Base-by-base conservation (phyloP, 768 basidiomycete species). In the Lentinus brumalis region DNA sequence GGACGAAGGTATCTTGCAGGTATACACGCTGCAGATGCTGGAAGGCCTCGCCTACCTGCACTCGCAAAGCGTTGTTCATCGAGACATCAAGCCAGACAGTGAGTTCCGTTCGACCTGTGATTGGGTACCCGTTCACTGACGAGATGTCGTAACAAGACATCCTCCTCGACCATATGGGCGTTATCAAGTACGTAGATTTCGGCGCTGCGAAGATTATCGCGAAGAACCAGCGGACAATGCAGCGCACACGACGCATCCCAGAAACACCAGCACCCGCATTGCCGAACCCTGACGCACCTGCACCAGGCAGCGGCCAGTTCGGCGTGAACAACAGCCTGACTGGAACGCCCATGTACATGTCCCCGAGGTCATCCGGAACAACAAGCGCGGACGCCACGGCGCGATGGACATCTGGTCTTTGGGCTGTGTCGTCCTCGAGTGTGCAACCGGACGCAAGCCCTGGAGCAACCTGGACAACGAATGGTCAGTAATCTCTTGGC, bases 291-390 rank as follows among this genome's bases (percentile, higher is more conserved):
- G 67, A 78, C 38, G 61, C 82, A 71, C 9, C 49, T n/a, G 66
- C 78, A 26, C 60, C 71, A 15, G 66, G 72, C 14, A 73, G 68
- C 46, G 75, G 78, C 5, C 71, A 81, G 29, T 51, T 41, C 29
- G 63, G 63, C 26, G 53, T 88, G 75, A 87, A 88, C 71, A 95
- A 94, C 75, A 92, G 91, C 66, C 77, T 99, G 38, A 97, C 96
- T 1, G 96, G 95, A 16, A 99, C 97, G 12, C 97, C 97, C 0
- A 98, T 98, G 96, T 98, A 99, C 75, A 98, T 99, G 94, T 97
- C 96, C 5, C 97, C 1, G 97, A 99, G 72, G 87, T 97, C 56
- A 98, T 99, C 79, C 93, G 96, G 77, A 97, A 91, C 67, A 94
- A 96, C 67, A 88, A 83, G 63, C 80, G 87, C 14, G 94, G 95